Base-by-base conservation (phyloP, 2,329 filamentous ascomycete genomes). In the Macroventuria anomochaeta region DNA sequence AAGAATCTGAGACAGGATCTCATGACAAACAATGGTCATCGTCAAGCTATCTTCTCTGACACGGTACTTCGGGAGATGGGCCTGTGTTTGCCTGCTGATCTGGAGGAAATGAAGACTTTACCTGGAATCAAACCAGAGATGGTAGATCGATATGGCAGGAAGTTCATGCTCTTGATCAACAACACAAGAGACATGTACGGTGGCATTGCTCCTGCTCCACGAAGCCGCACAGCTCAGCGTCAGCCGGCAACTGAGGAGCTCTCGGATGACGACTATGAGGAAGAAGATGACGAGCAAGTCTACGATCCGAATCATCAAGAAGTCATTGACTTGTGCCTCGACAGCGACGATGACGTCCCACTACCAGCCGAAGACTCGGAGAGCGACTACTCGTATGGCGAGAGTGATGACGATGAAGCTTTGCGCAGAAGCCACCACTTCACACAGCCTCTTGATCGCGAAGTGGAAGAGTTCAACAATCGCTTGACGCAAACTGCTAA, bases 41-140 rank as follows among this genome's bases (percentile, higher is more conserved):
- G 84, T 7, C 77, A 79, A 18, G 80, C 83, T 3, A 80, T 81
- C 0, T 95, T 95, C 68, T 86, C 85, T 0, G 87, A 91, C 55
- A 80, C 80, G 18, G 81, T 90, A 12, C 81, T 92, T 43, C 84
- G 87, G 29, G 83, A 88, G 61, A 93, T 95, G 88, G 87, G 84
- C 11, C 84, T 91, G 42, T 75, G 80, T 28, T 88, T 89, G 79
- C 89, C 89, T 0, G 80, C 77, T 7, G 84, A 79, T 7, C 65
- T 85, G 8, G 81, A 83, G 13, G 77, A 85, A 52, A 89, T 95
- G 85, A 76, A 75, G 26, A 72, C 74, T 7, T 88, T 93, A 41
- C 80, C 81, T 0, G 83, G 82, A 8, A 87, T 93, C 53, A 81
- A 88, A 47, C 59, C 70, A 1, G 83, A 85, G 21, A 88, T 85